A percentile compares a stretch with the other conserved stretches of the same genome.
phyloP scores from a whole-genome alignment of 495 filamentous ascomycete species.

The Trypethelium eluteriae region DNA sequence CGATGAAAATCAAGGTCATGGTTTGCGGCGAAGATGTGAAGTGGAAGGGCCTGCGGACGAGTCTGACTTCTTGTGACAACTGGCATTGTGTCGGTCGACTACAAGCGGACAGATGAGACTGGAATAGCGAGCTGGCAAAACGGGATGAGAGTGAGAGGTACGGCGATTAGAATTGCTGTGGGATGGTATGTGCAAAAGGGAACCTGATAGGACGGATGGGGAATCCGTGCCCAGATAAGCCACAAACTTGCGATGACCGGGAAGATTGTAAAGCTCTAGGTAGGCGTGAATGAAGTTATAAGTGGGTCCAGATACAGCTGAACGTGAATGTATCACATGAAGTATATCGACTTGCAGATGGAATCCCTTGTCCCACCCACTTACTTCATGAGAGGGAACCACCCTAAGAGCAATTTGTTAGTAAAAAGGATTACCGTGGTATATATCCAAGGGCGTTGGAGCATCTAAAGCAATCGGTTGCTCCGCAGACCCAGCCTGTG shows the following conservation, averaged over 20 bases:
- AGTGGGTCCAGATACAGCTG: neutral
- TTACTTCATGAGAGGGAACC: too few relatives aligned
- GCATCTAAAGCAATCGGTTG: neutral
- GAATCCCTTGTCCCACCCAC: too few relatives aligned
- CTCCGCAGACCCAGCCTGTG: neutral
- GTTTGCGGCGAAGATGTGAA: neutral
- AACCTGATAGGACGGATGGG: too few relatives aligned
- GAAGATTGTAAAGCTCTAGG: too few relatives aligned
- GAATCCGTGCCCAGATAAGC: too few relatives aligned
- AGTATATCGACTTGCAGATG: neutral
- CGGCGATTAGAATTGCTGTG: neutral
- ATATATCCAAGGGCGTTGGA: neutral
- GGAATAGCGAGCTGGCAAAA: neutral
- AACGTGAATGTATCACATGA: neutral
- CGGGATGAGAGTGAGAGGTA: neutral
- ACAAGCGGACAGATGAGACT: neutral
- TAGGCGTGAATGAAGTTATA: neutral
- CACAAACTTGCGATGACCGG: too few relatives aligned
- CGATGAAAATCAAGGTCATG: neutral
- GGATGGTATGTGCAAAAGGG: too few relatives aligned
- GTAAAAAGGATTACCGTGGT: neutral
- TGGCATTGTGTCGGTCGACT: neutral
- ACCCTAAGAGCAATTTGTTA: neutral
- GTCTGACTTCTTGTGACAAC: neutral
- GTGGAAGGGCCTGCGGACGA: neutral